These are phyloP conservation scores for Syzygium aromaticum DNA, from an alignment of 345 rosid species.

Conservation along the genomic window DNA sequence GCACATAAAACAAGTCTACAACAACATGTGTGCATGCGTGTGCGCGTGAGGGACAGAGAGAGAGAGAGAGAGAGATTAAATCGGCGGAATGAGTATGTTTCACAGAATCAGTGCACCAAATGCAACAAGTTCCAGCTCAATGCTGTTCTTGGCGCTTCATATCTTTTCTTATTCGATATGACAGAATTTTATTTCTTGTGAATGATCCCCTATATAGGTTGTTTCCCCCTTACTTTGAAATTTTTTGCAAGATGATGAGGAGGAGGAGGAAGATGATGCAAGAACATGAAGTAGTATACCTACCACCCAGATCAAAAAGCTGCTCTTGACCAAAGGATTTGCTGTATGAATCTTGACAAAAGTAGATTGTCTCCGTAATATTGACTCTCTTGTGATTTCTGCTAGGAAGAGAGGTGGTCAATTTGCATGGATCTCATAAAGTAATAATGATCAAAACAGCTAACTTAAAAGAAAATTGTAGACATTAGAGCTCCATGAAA, in stretches of 20 bases:
- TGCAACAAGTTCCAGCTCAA: background rate
- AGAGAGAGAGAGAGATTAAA: background rate
- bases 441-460: background rate
- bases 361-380: constrained; percentile 64
- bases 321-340: constrained; percentile 44
- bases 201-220: background rate
- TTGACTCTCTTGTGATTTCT: constrained; percentile 43
- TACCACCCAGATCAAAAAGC: constrained; percentile 84
- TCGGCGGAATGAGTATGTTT: background rate
- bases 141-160: background rate
- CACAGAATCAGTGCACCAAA: background rate
- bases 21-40: background rate
- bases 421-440: background rate
- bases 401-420: constrained; percentile 12
- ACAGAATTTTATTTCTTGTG: background rate
- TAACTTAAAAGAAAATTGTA: background rate
- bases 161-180: background rate
- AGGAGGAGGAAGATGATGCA: background rate
- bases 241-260: background rate
- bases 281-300: constrained; percentile 1
- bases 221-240: background rate
- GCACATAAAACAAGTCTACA: background rate
- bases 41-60: background rate
- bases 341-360: constrained; percentile 64
- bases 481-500: background rate